Conservation (phyloP, 2,329 filamentous ascomycete genomes). For the Geosmithia flava region DNA sequence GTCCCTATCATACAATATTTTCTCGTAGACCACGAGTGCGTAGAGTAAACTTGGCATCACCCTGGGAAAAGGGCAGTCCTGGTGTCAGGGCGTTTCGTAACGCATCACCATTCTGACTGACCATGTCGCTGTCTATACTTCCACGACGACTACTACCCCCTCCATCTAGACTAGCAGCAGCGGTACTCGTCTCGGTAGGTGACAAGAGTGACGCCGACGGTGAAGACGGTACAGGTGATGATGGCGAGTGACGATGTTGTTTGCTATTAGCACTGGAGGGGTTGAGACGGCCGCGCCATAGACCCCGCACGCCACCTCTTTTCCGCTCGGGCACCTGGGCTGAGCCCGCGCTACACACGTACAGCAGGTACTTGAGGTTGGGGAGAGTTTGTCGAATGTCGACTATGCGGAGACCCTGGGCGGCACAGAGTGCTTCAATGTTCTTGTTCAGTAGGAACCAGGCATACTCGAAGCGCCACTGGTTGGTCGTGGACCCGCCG, state of each 20-base stretch:
- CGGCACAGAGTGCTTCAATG: slow-evolving; percentile 58
- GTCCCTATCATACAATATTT: slow-evolving; percentile 15
- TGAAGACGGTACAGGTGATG: slow-evolving; percentile 7
- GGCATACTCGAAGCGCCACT: slow-evolving; percentile 90
- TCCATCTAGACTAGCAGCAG: not conserved
- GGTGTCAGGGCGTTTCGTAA: slow-evolving; percentile 20
- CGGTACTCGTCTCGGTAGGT: slow-evolving; percentile 8
- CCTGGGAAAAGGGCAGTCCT: slow-evolving; percentile 31
- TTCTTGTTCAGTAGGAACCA: slow-evolving; percentile 97
- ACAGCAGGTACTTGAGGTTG: slow-evolving; percentile 86
- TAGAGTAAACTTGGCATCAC: slow-evolving; percentile 33
- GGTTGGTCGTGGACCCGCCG: slow-evolving; percentile 50
- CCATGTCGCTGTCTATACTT: slow-evolving; percentile 29
- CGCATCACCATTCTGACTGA: slow-evolving; percentile 26
- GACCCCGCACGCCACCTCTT: slow-evolving; percentile 45
- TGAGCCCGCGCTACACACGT: slow-evolving; percentile 72
- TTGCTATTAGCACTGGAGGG: not conserved
- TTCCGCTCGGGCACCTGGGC: slow-evolving; percentile 50
- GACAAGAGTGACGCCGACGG: slow-evolving; percentile 12
- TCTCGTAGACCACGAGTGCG: slow-evolving; percentile 45
- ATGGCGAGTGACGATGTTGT: not conserved
- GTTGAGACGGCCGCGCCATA: slow-evolving; percentile 37
- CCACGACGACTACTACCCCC: slow-evolving; percentile 25
- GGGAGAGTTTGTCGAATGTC: slow-evolving; percentile 88
- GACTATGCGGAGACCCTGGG: slow-evolving; percentile 64